Percentiles rank a stretch among this genome's conserved stretches.
These are phyloP conservation scores for Aspergillus caelatus DNA, from an alignment of 2,329 filamentous ascomycete genomes.

Conservation along the genomic window DNA sequence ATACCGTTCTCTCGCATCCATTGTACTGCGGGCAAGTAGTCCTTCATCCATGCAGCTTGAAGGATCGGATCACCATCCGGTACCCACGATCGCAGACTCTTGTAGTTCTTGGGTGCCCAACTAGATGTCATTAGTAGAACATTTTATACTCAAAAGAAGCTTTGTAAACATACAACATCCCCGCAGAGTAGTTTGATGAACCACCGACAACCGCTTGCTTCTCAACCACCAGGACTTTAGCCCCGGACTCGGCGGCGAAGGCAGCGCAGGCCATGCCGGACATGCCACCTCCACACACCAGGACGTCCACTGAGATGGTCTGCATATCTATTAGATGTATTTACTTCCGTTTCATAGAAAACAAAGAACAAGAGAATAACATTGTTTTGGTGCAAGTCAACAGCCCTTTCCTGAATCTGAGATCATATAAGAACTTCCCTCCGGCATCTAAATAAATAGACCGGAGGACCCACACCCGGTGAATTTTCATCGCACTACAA, in stretches of 20 bases:
- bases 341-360: too few species aligned
- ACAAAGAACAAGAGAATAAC: too few species aligned
- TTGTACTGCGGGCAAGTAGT: slow-evolving; percentile 31
- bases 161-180: slow-evolving; percentile 28
- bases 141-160: fast-evolving
- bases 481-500: not conserved
- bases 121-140: slow-evolving; percentile 13
- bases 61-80: slow-evolving; percentile 27
- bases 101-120: slow-evolving; percentile 28
- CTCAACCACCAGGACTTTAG: slow-evolving; percentile 28
- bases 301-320: slow-evolving; percentile 23
- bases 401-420: too few species aligned
- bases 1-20: slow-evolving; percentile 33
- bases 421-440: not conserved
- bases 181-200: slow-evolving; percentile 30
- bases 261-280: slow-evolving; percentile 32
- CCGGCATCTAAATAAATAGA: slow-evolving; percentile 14
- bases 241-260: slow-evolving; percentile 29
- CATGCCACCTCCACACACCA: slow-evolving; percentile 35
- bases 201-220: slow-evolving; percentile 28
- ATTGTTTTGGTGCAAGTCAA: too few species aligned
- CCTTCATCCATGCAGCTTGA: slow-evolving; percentile 28
- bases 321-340: slow-evolving; percentile 17
- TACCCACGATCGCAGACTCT: slow-evolving; percentile 28
- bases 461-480: slow-evolving; percentile 5